A percentile compares a stretch with the other conserved stretches of the same genome.
Evolutionary conservation across 2,329 filamentous ascomycete genomes (phyloP).

Genomic region (Aureobasidium sp.): DNA sequence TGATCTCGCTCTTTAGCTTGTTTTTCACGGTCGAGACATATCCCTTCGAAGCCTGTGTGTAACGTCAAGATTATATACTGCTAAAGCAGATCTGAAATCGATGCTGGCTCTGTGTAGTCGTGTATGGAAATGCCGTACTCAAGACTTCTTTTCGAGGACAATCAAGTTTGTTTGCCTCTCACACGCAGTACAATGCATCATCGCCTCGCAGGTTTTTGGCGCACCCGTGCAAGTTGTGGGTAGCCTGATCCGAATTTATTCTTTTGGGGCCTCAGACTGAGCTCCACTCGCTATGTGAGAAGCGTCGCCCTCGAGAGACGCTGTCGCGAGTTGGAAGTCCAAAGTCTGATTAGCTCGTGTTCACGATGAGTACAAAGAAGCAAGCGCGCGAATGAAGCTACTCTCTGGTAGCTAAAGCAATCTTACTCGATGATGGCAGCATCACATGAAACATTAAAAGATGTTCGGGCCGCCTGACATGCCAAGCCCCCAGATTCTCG

Average conservation of each 20-base stretch:
- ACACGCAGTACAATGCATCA: not conserved
- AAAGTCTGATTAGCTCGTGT: not conserved
- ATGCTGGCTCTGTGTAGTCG: not conserved
- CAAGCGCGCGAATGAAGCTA: not conserved
- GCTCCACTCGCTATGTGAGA: not conserved
- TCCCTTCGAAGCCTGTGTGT: not conserved
- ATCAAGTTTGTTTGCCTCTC: not conserved
- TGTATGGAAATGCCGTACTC: not conserved
- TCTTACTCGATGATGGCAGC: not conserved
- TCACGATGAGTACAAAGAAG: not conserved
- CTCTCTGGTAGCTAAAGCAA: not conserved
- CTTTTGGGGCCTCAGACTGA: not conserved
- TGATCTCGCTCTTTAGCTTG: not conserved
- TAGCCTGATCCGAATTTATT: not conserved
- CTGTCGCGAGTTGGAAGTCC: no score
- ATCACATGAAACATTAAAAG: constrained; percentile 1
- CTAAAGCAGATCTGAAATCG: not conserved
- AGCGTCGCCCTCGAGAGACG: no score
- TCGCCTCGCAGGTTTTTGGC: no score
- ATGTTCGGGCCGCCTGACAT: not conserved
- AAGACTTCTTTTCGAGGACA: no score
- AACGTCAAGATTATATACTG: not conserved
- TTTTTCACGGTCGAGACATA: not conserved
- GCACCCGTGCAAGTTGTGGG: not conserved
- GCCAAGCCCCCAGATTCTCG: not conserved